Conservation (phyloP, 2,329 filamentous ascomycete genomes). For the Tolypocladium pustulatum region DNA sequence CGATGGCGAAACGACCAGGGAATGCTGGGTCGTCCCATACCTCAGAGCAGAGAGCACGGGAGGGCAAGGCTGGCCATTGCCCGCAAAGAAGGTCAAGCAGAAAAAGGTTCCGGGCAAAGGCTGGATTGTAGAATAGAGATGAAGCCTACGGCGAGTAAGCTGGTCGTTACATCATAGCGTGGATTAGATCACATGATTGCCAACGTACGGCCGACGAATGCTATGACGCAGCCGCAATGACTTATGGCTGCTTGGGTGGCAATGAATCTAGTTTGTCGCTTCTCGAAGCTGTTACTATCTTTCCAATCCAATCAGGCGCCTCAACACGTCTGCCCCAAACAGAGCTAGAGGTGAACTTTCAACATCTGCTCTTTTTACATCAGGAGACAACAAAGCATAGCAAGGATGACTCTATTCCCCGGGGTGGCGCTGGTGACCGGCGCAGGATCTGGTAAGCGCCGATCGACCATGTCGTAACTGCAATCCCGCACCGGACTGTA, state of each 20-base stretch:
- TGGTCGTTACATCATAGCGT: not conserved
- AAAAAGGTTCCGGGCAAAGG: conserved; percentile 60
- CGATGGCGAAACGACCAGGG: conserved; percentile 38
- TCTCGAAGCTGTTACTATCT: too few relatives aligned
- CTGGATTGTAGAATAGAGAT: conserved; percentile 55
- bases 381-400: not conserved
- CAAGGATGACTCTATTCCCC: conserved; percentile 13
- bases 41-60: conserved; percentile 58
- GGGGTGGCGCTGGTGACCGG: conserved; percentile 21
- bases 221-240: not conserved
- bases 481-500: not conserved
- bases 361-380: not conserved
- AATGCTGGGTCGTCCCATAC: conserved; percentile 77
- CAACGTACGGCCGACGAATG: not conserved
- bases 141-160: not conserved
- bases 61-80: conserved; percentile 72
- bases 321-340: too few relatives aligned
- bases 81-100: conserved; percentile 76
- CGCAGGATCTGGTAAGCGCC: conserved; percentile 16
- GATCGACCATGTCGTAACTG: not conserved
- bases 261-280: too few relatives aligned
- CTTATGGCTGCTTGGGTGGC: too few relatives aligned
- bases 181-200: not conserved
- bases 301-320: too few relatives aligned
- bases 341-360: not conserved